Evolutionary conservation across 2,329 filamentous ascomycete species (phyloP).

Genomic region (Cytospora paraplurivora): DNA sequence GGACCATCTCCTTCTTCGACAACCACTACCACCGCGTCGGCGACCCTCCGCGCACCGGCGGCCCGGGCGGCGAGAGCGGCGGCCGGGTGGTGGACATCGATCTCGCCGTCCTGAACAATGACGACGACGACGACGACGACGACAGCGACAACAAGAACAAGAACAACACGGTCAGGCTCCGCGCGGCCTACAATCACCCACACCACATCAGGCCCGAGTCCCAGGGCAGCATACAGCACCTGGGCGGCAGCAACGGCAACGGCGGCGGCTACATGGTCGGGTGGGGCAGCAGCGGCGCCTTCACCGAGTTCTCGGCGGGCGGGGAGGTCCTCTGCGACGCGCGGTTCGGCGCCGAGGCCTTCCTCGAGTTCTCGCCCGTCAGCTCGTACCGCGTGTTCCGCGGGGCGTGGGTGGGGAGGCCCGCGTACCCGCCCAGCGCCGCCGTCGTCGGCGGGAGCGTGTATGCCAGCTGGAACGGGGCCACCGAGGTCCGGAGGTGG

Average conservation of each 20-base stretch:
- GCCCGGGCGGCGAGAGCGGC: slow-evolving; percentile 31
- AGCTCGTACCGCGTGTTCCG: slow-evolving; percentile 31
- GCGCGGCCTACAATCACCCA: slow-evolving; percentile 38
- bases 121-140: no score
- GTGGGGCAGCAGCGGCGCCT: slow-evolving; percentile 42
- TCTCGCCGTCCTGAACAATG: background rate
- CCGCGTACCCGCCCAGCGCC: slow-evolving; percentile 21
- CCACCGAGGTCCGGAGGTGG: slow-evolving; percentile 30
- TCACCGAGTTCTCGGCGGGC: slow-evolving; percentile 28
- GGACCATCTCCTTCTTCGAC: slow-evolving; percentile 43
- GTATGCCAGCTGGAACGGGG: slow-evolving; percentile 32
- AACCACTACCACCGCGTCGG: slow-evolving; percentile 35
- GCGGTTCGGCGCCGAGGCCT: slow-evolving; percentile 27
- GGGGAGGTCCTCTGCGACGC: slow-evolving; percentile 31
- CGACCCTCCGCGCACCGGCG: slow-evolving; percentile 21
- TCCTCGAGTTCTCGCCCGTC: slow-evolving; percentile 28
- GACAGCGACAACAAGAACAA: background rate
- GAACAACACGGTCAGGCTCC: slow-evolving; percentile 36
- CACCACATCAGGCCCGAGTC: slow-evolving; percentile 25
- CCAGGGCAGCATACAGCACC: slow-evolving; percentile 54
- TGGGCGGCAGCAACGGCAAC: slow-evolving; percentile 37
- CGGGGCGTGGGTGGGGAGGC: slow-evolving; percentile 27
- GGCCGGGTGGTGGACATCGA: slow-evolving; percentile 34
- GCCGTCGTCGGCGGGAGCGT: slow-evolving; percentile 23
- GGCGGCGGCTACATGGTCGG: slow-evolving; percentile 57